Base-by-base conservation (phyloP, 805 yeast genomes). In the Metschnikowia cerradonensis region DNA sequence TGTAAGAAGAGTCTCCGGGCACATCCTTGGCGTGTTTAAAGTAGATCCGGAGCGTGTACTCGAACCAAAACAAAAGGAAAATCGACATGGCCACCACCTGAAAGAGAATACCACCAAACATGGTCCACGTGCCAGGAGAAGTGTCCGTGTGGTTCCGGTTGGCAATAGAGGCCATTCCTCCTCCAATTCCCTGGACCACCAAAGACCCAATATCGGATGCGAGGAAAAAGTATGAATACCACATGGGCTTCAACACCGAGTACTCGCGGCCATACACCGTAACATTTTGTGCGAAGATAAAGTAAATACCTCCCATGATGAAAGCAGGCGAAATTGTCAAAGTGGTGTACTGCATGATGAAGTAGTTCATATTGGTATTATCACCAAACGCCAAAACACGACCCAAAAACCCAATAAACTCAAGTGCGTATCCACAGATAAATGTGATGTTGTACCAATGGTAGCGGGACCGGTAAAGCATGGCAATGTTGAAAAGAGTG, bases 201-300 rank as follows among this genome's bases (percentile, higher is more conserved):
- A 73, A 60, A 1, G 76, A 69, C 3, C 71, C 33, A 6, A 72
- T 68, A 52, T 73, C 78, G 22, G 62, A 51, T 5, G 69, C 61
- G 47, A 73, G 70, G 53, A 73, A 73, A 23, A 72, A 62, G 59
- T 73, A 73, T 1, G 77, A 67, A 52, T 73, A 73, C 75, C 75
- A 71, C 66, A 72, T 63, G 3, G 78, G 78, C 51, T 67, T 68
- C 52, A 72, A 61, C 2, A 68, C 57, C 19, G 75, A 68, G 54
- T 65, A 73, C 35, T 64, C 60, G 42, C 72, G 53, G 7, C 77
- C 76, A 47, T 70, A 70, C 17, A 69, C 59, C 13, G 68, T 71
- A 43, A 72, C 75, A 50, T 67, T 46, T 50, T 71, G 76, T 2
- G 76, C 77, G 55, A 73, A 71, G 5, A 72, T 40, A 52, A 67